Evolutionary conservation across 2,329 filamentous ascomycete species (phyloP).

Genomic region (Davidsoniella eucalypti): DNA sequence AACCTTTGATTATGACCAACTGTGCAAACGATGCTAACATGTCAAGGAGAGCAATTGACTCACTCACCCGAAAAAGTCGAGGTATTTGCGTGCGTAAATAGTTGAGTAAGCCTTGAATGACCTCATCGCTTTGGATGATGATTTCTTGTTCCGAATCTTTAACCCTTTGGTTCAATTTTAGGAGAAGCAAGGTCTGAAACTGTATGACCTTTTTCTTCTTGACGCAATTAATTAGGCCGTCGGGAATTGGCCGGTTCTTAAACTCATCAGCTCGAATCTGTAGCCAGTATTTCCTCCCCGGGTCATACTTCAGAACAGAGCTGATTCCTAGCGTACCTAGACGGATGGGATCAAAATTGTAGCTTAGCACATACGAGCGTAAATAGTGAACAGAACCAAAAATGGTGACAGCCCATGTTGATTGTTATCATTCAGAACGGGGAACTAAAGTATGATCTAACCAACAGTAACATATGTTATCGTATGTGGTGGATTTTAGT

Average conservation of each 20-base stretch:
- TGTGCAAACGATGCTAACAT: slow-evolving; percentile 69
- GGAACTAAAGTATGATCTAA: too few relatives aligned
- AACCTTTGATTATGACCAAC: slow-evolving; percentile 43
- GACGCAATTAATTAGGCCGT: slow-evolving; percentile 61
- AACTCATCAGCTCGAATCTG: slow-evolving; percentile 46
- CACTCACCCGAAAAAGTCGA: slow-evolving; percentile 65
- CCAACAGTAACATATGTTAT: too few relatives aligned
- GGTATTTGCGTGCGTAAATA: slow-evolving; percentile 58
- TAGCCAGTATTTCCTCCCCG: slow-evolving; percentile 64
- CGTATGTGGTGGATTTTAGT: background rate
- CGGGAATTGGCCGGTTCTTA: slow-evolving; percentile 41
- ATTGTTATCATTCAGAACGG: too few relatives aligned
- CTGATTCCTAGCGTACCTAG: slow-evolving; percentile 39
- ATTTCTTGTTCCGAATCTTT: slow-evolving; percentile 71
- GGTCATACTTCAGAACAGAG: slow-evolving; percentile 59
- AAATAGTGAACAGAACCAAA: background rate
- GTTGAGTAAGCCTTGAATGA: slow-evolving; percentile 54
- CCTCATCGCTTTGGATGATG: slow-evolving; percentile 62
- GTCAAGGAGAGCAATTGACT: slow-evolving; percentile 73
- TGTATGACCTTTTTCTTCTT: slow-evolving; percentile 61
- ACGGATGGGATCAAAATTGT: background rate
- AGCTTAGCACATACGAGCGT: background rate
- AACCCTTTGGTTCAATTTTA: slow-evolving; percentile 67
- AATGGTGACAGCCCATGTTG: too few relatives aligned
- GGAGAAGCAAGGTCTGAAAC: slow-evolving; percentile 70